These are phyloP conservation scores for Phoenix roebelenii DNA, from an alignment of 176 grass and related monocot species.

Conservation along the genomic window DNA sequence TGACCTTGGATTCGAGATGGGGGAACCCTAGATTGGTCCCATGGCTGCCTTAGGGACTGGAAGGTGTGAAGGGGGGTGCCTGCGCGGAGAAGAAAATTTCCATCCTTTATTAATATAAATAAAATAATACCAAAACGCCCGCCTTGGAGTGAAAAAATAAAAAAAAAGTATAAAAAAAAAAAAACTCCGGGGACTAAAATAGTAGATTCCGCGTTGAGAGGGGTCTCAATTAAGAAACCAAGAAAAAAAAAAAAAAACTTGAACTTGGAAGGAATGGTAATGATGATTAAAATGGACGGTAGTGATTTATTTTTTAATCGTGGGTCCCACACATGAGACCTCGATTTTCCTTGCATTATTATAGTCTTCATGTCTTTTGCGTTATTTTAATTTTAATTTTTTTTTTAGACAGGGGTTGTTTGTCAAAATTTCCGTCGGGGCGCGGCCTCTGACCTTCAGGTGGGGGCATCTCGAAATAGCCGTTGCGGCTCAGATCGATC, in stretches of 20 bases:
- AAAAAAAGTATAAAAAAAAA: constrained; percentile 1
- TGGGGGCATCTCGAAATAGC: constrained; percentile 8
- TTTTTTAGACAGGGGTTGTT: not conserved
- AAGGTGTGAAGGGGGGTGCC: constrained; percentile 15
- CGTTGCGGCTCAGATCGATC: constrained; percentile 2
- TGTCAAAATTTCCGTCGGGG: not conserved
- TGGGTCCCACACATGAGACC: too few species aligned
- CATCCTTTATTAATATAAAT: constrained; percentile 10
- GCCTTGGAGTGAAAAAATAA: not conserved
- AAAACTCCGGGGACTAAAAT: constrained; percentile 24
- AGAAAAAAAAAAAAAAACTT: not conserved
- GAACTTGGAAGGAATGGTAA: not conserved
- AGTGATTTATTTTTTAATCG: not conserved
- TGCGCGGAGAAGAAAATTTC: not conserved
- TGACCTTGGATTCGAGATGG: constrained; percentile 9
- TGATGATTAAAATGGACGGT: not conserved
- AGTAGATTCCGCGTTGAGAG: constrained; percentile 23
- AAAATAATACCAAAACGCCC: constrained; percentile 13
- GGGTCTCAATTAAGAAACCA: constrained; percentile 7
- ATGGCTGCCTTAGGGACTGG: not conserved
- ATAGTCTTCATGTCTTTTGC: too few species aligned
- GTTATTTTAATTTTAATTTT: too few species aligned
- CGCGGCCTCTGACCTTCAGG: not conserved
- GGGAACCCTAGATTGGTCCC: not conserved
- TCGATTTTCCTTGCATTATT: too few species aligned